Conservation (phyloP, 192 early-diverging fungal genomes). For the Gigaspora rosea region DNA sequence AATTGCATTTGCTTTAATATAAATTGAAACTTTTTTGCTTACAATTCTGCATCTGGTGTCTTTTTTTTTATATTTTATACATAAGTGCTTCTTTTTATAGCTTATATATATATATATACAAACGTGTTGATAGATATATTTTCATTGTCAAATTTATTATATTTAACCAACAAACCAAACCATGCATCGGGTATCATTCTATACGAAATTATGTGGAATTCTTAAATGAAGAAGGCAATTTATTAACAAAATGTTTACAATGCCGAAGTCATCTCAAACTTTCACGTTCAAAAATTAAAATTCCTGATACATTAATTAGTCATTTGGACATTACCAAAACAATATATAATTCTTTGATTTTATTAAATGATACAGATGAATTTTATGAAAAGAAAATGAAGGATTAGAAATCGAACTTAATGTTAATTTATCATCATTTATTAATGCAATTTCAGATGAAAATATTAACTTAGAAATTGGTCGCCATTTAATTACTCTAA, state of each 20-base stretch:
- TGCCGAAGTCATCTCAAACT: neutral
- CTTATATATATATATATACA: too few species aligned
- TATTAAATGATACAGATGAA: neutral
- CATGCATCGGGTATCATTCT: neutral
- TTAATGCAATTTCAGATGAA: neutral
- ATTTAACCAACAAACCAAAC: neutral
- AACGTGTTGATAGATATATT: too few species aligned
- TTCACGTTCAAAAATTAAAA: too few species aligned
- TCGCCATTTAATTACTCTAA: neutral
- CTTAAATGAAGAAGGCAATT: neutral
- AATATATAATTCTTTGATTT: neutral
- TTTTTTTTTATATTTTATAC: too few species aligned
- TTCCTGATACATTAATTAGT: neutral
- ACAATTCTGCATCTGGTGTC: too few species aligned
- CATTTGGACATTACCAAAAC: neutral
- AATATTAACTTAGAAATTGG: neutral
- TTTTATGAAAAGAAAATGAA: neutral
- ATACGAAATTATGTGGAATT: neutral
- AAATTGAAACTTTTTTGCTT: too few species aligned
- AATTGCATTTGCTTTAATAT: too few species aligned
- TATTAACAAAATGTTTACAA: neutral
- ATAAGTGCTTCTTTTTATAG: too few species aligned
- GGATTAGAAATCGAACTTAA: neutral
- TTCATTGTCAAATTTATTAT: too few species aligned
- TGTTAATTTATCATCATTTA: neutral